Percentiles rank a stretch among this genome's conserved stretches.
Conservation (phyloP, 2,329 filamentous ascomycete genomes). For the Pseudohalonectria lignicola region DNA sequence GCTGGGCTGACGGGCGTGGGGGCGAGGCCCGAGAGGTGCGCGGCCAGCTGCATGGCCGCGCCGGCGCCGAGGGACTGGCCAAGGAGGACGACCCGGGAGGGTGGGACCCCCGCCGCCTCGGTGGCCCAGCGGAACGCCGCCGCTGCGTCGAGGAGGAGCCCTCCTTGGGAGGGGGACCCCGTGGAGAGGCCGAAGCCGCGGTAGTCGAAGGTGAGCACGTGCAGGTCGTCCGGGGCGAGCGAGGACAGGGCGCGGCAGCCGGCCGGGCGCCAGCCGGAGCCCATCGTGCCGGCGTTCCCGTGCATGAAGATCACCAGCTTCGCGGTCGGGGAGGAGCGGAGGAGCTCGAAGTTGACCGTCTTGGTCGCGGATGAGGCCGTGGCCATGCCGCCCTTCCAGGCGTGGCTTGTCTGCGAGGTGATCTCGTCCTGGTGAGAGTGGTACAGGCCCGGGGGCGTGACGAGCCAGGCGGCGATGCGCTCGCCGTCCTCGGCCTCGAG, state of each 20-base stretch:
- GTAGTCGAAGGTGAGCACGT: slow-evolving; percentile 81
- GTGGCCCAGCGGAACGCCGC: slow-evolving; percentile 65
- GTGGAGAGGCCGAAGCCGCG: slow-evolving; percentile 77
- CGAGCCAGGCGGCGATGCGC: slow-evolving; percentile 79
- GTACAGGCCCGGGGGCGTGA: slow-evolving; percentile 71
- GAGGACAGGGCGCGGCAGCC: slow-evolving; percentile 42
- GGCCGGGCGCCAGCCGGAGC: slow-evolving; percentile 38
- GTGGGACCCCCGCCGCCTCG: slow-evolving; percentile 48
- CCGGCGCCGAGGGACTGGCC: slow-evolving; percentile 87
- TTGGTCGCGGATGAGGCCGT: neutral
- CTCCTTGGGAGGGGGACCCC: slow-evolving; percentile 68
- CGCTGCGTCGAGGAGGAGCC: slow-evolving; percentile 69
- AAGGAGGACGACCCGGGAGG: slow-evolving; percentile 65
- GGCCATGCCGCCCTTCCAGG: slow-evolving; percentile 51
- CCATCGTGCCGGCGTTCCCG: slow-evolving; percentile 44
- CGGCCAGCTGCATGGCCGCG: slow-evolving; percentile 62
- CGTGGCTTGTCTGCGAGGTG: slow-evolving; percentile 45
- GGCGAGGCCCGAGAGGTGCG: slow-evolving; percentile 47
- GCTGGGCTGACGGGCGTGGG: slow-evolving; percentile 57
- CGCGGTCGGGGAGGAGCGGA: slow-evolving; percentile 31
- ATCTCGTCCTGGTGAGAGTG: slow-evolving; percentile 58
- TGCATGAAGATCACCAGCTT: slow-evolving; percentile 39
- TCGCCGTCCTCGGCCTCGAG: slow-evolving; percentile 66
- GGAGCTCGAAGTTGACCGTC: slow-evolving; percentile 24
- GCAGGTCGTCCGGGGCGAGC: slow-evolving; percentile 23